A percentile compares a stretch with the other conserved stretches of the same genome.
Conservation (phyloP, 176 grass and related monocot species). For the Carex scoparia region DNA sequence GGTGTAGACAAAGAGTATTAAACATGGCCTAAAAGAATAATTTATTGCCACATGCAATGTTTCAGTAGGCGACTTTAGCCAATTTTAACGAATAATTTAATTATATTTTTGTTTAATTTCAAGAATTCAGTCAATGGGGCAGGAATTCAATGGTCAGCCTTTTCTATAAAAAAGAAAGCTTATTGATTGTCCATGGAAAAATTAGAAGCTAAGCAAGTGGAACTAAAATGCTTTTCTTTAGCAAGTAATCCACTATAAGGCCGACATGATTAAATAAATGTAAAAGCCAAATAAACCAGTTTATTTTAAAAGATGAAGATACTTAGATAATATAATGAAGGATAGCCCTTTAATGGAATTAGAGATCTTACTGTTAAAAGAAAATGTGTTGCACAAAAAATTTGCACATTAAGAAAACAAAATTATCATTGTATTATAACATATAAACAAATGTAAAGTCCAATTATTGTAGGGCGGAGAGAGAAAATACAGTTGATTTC, state of each 20-base stretch:
- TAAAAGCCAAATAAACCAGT: not conserved
- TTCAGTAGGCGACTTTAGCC: not conserved
- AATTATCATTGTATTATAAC: too few species aligned
- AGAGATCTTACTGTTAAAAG: too few species aligned
- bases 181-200: not conserved
- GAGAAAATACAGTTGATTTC: too few species aligned
- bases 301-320: not conserved
- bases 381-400: too few species aligned
- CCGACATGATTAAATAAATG: not conserved
- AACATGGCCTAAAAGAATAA: not conserved
- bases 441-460: too few species aligned
- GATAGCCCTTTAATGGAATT: not conserved
- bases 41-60: not conserved
- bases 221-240: not conserved
- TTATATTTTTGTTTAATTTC: not conserved
- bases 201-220: constrained; percentile 7
- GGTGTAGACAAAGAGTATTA: not conserved
- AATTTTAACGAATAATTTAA: not conserved
- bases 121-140: not conserved
- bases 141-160: constrained; percentile 1
- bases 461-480: too few species aligned
- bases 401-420: too few species aligned
- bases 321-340: not conserved
- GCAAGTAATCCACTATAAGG: not conserved
- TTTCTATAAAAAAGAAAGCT: not conserved